Conservation (phyloP, 768 basidiomycete genomes). For the Artomyces pyxidatus region DNA sequence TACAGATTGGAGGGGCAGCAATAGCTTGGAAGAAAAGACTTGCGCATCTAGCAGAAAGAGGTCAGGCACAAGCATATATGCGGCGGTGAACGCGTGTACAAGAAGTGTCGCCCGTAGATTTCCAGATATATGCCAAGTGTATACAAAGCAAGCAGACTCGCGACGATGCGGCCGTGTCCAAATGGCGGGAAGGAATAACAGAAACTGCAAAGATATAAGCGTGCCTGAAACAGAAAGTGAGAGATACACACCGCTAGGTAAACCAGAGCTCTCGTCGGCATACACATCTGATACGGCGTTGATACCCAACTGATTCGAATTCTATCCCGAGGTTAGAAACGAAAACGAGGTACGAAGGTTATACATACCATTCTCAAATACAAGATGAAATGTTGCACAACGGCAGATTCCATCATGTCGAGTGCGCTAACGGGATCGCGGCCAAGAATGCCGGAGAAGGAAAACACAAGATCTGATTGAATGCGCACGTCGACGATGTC, state of each 20-base stretch:
- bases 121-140: constrained; percentile 37
- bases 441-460: constrained; percentile 48
- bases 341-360: constrained; percentile 3
- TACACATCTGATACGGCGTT: constrained; percentile 8
- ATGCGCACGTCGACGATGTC: constrained; percentile 47
- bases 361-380: constrained; percentile 28
- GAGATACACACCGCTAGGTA: constrained; percentile 12
- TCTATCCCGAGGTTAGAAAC: constrained; percentile 33
- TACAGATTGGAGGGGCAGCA: constrained; percentile 9
- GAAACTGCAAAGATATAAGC: constrained; percentile 31
- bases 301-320: constrained; percentile 22
- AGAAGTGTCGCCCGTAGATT: constrained; percentile 1
- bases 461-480: constrained; percentile 40
- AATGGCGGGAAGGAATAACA: constrained; percentile 22
- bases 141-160: constrained; percentile 27
- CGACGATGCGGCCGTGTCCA: constrained; percentile 14
- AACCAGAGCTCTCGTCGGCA: neutral
- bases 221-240: too few relatives aligned
- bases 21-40: constrained; percentile 5
- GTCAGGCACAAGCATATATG: constrained; percentile 31
- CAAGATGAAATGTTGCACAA: constrained; percentile 39
- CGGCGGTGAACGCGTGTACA: constrained; percentile 34
- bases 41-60: constrained; percentile 4
- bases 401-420: constrained; percentile 40
- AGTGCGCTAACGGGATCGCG: constrained; percentile 29